Evolutionary conservation across 441 rosid species (phyloP).

Genomic region (Rhodomyrtus psidioides): DNA sequence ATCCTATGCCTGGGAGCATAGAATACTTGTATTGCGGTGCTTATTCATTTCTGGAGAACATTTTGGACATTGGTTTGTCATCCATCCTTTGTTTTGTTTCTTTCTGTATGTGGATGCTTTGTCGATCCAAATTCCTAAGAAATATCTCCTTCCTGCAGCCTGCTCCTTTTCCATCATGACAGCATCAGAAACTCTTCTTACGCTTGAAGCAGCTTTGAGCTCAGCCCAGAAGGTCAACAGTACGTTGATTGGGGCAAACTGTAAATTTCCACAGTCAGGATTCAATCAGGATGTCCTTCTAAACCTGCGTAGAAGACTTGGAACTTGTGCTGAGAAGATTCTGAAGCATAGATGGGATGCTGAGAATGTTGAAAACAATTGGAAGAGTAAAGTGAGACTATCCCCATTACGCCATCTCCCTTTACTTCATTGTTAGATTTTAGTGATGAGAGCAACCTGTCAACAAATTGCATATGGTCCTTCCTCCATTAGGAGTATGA

Average conservation of each 20-base stretch:
- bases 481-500: not conserved
- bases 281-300: conserved; percentile 27
- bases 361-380: conserved; percentile 48
- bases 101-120: not conserved
- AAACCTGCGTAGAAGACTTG: conserved; percentile 37
- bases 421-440: not conserved
- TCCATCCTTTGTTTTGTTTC: not conserved
- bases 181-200: conserved; percentile 61
- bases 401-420: conserved; percentile 5
- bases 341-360: conserved; percentile 50
- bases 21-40: conserved; percentile 61
- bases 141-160: conserved; percentile 40
- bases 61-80: conserved; percentile 44
- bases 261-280: conserved; percentile 13
- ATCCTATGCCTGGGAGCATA: conserved; percentile 48
- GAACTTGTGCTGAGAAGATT: conserved; percentile 62
- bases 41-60: conserved; percentile 54
- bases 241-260: conserved; percentile 25
- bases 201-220: conserved; percentile 45
- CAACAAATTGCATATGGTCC: not conserved
- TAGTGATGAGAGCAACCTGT: not conserved
- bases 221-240: conserved; percentile 33
- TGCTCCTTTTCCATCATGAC: conserved; percentile 66
- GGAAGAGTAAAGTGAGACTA: conserved; percentile 66
- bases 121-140: not conserved